These are phyloP conservation scores for Podaxis sp. DNA, from an alignment of 768 basidiomycete genomes.

Conservation along the genomic window DNA sequence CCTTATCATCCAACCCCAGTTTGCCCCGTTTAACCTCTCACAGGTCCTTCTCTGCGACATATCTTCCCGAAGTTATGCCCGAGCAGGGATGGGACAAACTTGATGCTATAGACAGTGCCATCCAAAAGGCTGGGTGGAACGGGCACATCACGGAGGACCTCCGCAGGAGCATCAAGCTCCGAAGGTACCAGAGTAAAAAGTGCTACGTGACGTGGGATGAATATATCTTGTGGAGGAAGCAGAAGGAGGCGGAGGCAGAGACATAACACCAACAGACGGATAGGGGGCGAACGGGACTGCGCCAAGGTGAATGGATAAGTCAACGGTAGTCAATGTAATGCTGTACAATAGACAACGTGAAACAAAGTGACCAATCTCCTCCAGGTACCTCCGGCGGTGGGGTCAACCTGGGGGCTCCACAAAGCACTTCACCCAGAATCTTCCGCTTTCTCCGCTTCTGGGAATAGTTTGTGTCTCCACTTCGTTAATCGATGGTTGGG, in stretches of 20 bases:
- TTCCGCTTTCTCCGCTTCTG: slow-evolving; percentile 14
- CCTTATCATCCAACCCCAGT: slow-evolving; percentile 62
- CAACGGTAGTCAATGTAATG: slow-evolving; percentile 7
- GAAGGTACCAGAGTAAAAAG: slow-evolving; percentile 78
- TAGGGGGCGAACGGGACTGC: too few relatives aligned
- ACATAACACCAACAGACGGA: slow-evolving; percentile 3
- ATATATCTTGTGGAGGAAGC: slow-evolving; percentile 71
- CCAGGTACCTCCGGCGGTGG: background rate
- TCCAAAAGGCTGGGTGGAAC: slow-evolving; percentile 90
- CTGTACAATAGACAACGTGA: slow-evolving; percentile 8
- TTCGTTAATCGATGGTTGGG: slow-evolving; percentile 40
- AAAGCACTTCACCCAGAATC: background rate
- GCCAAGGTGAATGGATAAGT: background rate
- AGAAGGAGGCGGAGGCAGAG: slow-evolving; percentile 26
- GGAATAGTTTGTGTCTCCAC: slow-evolving; percentile 37
- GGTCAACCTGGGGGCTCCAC: background rate
- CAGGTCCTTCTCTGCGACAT: slow-evolving; percentile 79
- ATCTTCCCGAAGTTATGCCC: slow-evolving; percentile 88
- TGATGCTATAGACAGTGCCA: slow-evolving; percentile 88
- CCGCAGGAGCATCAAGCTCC: slow-evolving; percentile 69
- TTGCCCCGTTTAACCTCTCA: slow-evolving; percentile 53
- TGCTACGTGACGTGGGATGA: slow-evolving; percentile 73
- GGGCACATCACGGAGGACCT: slow-evolving; percentile 82
- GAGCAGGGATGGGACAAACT: slow-evolving; percentile 94
- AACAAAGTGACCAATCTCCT: background rate